Evolutionary conservation across 345 rosid genomes (phyloP), one percentile per base, ranked within the genome.

Genomic region (Orychophragmus violaceus): DNA sequence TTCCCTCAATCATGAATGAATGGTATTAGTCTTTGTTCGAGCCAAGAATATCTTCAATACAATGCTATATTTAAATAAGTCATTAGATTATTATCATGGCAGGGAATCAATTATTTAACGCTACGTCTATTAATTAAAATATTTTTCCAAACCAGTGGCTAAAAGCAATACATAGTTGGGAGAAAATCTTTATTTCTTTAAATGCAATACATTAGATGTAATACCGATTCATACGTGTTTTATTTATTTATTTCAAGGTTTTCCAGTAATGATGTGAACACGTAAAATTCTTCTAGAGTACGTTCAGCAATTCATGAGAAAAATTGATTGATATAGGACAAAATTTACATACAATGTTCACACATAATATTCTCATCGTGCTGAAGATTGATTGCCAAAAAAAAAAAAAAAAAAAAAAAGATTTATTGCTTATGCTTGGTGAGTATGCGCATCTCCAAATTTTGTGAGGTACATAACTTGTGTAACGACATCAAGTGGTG

Each of bases 1-100:
- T 59, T 22, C 9, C 28, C 54, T 72, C 45, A 56, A 48, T 72
- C 53, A 64, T 55, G 60, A 29, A 56, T 63, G 28, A 41, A 16
- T 41, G 11, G 39, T 67, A 39, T 9, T 58, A 46, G 59, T 56
- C 70, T 33, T 46, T 64, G 51, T 45, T 55, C 14, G 52, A 64
- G 52, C 66, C 59, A 64, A 39, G 8, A 48, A 57, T 48, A 57
- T 21, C 25, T 56, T 36, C 14, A 9, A 23, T 17, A 62, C 23
- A 54, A 24, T 70, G 37, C 29, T 42, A 53, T 62, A 54, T 33
- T 62, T 48, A 30, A 62, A 53, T 54, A 61, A 29, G 36, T 44
- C 56, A 21, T 9, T 70, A 54, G 24, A 55, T 3, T 64, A 64
- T 48, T 57, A 64, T 35, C 35, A 55, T 64, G 18, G 12, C 39